A percentile compares a stretch with the other conserved stretches of the same genome.
Evolutionary conservation across 371 early-diverging fungal genomes (phyloP).

Genomic region (Gilbertella persicaria): DNA sequence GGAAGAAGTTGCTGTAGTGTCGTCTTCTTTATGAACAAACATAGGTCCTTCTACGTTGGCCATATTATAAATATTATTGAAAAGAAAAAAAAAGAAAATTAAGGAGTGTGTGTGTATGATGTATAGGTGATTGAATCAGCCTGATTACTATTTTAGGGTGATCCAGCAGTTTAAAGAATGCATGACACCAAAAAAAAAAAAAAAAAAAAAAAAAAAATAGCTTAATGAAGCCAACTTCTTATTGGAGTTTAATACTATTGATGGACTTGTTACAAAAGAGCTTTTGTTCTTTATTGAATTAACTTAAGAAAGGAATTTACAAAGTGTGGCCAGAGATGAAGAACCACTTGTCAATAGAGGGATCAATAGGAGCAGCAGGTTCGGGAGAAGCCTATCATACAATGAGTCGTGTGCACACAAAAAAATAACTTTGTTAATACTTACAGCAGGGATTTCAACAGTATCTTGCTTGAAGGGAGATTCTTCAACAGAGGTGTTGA

Average conservation of each 20-base stretch:
- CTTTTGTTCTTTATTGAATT: no score
- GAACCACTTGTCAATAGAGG: slow-evolving; percentile 96
- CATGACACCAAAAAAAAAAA: no score
- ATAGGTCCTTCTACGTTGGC: not conserved
- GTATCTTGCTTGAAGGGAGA: slow-evolving; percentile 70
- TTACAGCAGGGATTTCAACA: slow-evolving; percentile 72
- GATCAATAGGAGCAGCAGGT: slow-evolving; percentile 65
- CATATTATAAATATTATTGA: slow-evolving; percentile 5
- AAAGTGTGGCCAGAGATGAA: slow-evolving; percentile 84
- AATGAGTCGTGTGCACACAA: not conserved
- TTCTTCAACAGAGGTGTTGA: slow-evolving; percentile 71
- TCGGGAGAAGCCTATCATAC: slow-evolving; percentile 34
- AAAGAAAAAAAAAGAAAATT: slow-evolving; percentile 6
- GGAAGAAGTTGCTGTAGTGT: no score
- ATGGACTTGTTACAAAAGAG: no score
- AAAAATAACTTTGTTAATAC: slow-evolving; percentile 2
- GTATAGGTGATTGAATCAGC: no score
- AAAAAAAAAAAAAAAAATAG: no score
- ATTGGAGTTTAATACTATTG: no score
- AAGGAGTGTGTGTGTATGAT: no score
- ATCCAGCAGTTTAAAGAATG: no score
- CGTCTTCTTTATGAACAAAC: no score
- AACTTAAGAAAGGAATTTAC: slow-evolving; percentile 49
- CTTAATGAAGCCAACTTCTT: no score
- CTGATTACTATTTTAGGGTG: no score